A percentile compares a stretch with the other conserved stretches of the same genome.
These are phyloP conservation scores for Lipomyces lipofer DNA, from an alignment of 805 yeast genomes.

Conservation along the genomic window DNA sequence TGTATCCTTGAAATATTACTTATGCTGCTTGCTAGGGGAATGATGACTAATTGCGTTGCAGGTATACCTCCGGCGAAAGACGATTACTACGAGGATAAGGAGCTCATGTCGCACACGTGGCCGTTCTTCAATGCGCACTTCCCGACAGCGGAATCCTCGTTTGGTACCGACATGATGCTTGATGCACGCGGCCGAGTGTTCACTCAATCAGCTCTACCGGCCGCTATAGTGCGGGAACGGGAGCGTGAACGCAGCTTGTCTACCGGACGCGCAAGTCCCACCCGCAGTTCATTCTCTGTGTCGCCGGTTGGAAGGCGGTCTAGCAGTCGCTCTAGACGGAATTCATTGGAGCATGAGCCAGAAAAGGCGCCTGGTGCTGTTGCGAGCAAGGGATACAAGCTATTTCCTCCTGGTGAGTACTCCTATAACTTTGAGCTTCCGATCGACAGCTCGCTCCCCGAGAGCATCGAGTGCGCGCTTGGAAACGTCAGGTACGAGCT, in stretches of 20 bases:
- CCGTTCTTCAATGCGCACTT: conserved; percentile 64
- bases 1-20: too few relatives aligned
- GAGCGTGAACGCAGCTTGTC: conserved; percentile 23
- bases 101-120: conserved; percentile 81
- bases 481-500: conserved; percentile 75
- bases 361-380: conserved; percentile 9
- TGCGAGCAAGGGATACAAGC: conserved; percentile 42
- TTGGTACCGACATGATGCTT: conserved; percentile 45
- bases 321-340: conserved; percentile 17
- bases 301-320: conserved; percentile 24
- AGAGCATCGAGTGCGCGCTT: conserved; percentile 71
- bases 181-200: conserved; percentile 28
- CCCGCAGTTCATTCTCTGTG: too few relatives aligned
- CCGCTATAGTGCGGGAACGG: conserved; percentile 15
- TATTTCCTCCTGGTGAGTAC: conserved; percentile 85
- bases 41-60: too few relatives aligned
- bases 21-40: too few relatives aligned
- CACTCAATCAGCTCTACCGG: conserved; percentile 3
- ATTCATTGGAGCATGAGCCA: conserved; percentile 18
- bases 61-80: conserved; percentile 79
- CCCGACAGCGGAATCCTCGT: conserved; percentile 42
- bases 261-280: conserved; percentile 5
- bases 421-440: conserved; percentile 90
- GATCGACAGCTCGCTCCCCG: conserved; percentile 79
- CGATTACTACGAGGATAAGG: conserved; percentile 64